Conservation (phyloP, 2,329 filamentous ascomycete species). For the Leptosphaerulina australis region DNA sequence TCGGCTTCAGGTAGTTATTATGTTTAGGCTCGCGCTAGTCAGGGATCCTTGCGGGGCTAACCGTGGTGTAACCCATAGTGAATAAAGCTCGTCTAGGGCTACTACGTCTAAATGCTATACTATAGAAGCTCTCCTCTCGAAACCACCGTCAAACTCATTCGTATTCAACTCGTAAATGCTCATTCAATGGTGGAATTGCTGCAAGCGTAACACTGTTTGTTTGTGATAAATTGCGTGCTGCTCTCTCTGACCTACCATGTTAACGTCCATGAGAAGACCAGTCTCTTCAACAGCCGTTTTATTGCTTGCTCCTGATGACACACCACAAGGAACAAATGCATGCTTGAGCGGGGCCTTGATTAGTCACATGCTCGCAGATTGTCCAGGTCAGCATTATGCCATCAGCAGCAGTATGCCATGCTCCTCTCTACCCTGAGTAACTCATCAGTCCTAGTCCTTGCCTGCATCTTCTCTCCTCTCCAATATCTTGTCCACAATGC, state of each 20-base stretch:
- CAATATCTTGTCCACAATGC: constrained; percentile 90
- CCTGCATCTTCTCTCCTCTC: constrained; percentile 62
- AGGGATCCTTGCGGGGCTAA: constrained; percentile 7
- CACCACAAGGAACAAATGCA: background rate
- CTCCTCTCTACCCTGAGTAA: background rate
- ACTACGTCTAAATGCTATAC: too few relatives aligned
- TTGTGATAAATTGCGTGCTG: too few relatives aligned
- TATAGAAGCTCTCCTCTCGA: too few relatives aligned
- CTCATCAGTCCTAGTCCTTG: constrained; percentile 40
- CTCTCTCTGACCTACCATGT: background rate
- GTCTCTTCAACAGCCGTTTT: background rate
- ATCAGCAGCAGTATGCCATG: background rate
- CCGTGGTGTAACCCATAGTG: constrained; percentile 2
- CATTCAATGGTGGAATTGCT: too few relatives aligned
- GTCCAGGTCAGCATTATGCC: background rate
- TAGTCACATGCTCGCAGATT: background rate
- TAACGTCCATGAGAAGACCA: background rate
- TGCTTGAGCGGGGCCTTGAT: too few relatives aligned
- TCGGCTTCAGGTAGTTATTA: constrained; percentile 1
- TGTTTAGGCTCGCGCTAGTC: constrained; percentile 8
- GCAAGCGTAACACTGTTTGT: too few relatives aligned
- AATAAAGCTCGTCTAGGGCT: constrained; percentile 1
- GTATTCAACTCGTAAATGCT: too few relatives aligned
- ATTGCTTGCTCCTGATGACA: background rate
- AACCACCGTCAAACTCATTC: too few relatives aligned